Evolutionary conservation across 2,329 filamentous ascomycete genomes (phyloP).

Genomic region (Daldinia sp.): DNA sequence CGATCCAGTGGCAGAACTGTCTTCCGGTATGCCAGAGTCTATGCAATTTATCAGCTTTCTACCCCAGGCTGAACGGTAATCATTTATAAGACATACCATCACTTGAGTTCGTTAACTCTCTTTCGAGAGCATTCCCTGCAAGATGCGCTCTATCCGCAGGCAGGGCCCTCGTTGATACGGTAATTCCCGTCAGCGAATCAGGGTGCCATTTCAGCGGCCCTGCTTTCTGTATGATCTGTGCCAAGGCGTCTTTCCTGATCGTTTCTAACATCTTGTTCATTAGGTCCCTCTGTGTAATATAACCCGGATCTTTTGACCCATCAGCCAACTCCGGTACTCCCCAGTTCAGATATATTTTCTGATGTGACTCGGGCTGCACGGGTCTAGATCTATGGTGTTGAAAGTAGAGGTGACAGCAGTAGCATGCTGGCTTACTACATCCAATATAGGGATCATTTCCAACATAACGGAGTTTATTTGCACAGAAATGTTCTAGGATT

Average conservation of each 20-base stretch:
- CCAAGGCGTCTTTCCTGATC: conserved; percentile 45
- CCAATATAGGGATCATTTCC: conserved; percentile 60
- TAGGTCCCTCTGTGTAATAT: conserved; percentile 40
- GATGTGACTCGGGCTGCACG: conserved; percentile 53
- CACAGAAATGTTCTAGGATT: conserved; percentile 61
- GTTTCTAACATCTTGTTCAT: conserved; percentile 45
- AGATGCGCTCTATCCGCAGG: neutral
- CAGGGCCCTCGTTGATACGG: conserved; percentile 12
- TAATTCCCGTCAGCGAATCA: conserved; percentile 47
- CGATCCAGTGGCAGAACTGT: neutral
- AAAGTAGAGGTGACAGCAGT: conserved; percentile 62
- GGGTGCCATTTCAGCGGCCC: conserved; percentile 32
- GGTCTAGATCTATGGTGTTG: conserved; percentile 53
- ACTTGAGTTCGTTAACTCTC: neutral
- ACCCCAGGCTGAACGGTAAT: neutral
- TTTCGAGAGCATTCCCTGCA: conserved; percentile 2
- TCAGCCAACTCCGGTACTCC: conserved; percentile 45
- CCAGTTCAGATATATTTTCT: conserved; percentile 59
- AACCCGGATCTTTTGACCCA: conserved; percentile 31
- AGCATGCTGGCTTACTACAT: conserved; percentile 65
- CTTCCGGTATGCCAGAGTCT: neutral
- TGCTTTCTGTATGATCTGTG: conserved; percentile 41
- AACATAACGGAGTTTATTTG: conserved; percentile 51
- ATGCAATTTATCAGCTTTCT: conserved; percentile 4
- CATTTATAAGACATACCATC: conserved; percentile 15